Base-by-base conservation (phyloP, 2,329 filamentous ascomycete species). In the Zasmidium citrigriseum region DNA sequence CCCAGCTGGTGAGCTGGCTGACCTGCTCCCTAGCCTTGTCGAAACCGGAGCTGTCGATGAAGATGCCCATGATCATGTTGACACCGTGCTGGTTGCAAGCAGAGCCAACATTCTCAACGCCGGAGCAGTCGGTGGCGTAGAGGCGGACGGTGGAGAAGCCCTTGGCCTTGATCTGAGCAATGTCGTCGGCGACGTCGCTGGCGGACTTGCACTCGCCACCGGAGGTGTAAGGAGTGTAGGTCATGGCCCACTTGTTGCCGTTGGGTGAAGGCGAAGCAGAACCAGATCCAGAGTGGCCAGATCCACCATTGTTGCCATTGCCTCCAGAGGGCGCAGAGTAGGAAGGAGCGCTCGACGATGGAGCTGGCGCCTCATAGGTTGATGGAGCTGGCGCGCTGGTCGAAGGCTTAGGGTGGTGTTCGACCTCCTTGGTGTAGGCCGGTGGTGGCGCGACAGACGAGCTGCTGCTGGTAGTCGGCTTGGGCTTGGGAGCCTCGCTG, bases 71-170 rank as follows among this genome's bases (percentile, higher is more conserved):
- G 75, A 97, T 93, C 76, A 97, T 80, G 75, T 88, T 87, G 60
- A 97, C 72, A 60, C 88, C 87, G 75, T 87, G 73, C 68, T 83
- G 75, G 70, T 83, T 76, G 77, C 83, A 87, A 59, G 90, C 89
- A 46, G 78, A 76, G 64, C 90, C 90, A 58, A 97, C 87, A 76
- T 85, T 87, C 73, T 86, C 77, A 61, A 96, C 89, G 55, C 88
- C 89, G 77, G 84, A 82, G 83, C 93, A 98, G 84, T 97, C 93
- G 67, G 92, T 93, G 64, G 89, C 91, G 86, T 98, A 98, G 73
- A 95, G 82, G 75, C 93, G 93, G 55, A 84, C 80, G 27, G 88
- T 81, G 67, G 83, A 87, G 79, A 88, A 89, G 47, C 78, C 78
- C 59, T 77, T 75, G 48, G 68, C 66, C 51, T 74, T 70, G 68